phyloP scores from a whole-genome alignment of 2,329 filamentous ascomycete genomes.

The Trichophyton simii region DNA sequence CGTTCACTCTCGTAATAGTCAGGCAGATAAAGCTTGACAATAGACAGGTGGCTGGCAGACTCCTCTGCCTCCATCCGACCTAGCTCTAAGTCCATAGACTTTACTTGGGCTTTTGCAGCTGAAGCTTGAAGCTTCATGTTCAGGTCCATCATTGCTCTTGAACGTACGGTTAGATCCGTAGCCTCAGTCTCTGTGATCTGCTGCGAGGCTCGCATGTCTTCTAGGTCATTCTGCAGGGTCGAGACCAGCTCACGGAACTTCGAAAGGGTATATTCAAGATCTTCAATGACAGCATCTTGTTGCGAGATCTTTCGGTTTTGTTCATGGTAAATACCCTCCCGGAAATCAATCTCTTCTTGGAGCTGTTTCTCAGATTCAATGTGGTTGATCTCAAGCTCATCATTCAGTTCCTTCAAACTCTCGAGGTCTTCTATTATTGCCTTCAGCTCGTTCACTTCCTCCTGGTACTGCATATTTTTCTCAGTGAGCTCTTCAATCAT shows the following conservation, averaged over 20 bases:
- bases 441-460: constrained; percentile 72
- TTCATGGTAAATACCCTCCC: constrained; percentile 72
- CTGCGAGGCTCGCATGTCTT: constrained; percentile 84
- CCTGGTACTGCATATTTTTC: constrained; percentile 69
- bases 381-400: constrained; percentile 88
- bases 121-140: constrained; percentile 89
- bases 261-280: constrained; percentile 79
- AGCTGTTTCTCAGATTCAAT: constrained; percentile 88
- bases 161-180: constrained; percentile 75
- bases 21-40: constrained; percentile 78
- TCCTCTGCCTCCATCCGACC: constrained; percentile 79
- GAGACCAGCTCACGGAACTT: constrained; percentile 82
- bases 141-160: constrained; percentile 89
- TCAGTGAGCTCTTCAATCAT: constrained; percentile 89
- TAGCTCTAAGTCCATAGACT: constrained; percentile 85
- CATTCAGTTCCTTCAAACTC: constrained; percentile 78
- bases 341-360: constrained; percentile 83
- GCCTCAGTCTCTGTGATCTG: constrained; percentile 88
- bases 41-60: constrained; percentile 73
- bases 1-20: constrained; percentile 69
- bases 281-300: constrained; percentile 68
- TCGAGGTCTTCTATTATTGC: constrained; percentile 77
- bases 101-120: constrained; percentile 80
- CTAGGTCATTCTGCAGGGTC: constrained; percentile 70
- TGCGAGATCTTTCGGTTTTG: constrained; percentile 59